A percentile compares a stretch with the other conserved stretches of the same genome.
Evolutionary conservation across 495 filamentous ascomycete genomes (phyloP).

Genomic region (Aspergillus campestris): DNA sequence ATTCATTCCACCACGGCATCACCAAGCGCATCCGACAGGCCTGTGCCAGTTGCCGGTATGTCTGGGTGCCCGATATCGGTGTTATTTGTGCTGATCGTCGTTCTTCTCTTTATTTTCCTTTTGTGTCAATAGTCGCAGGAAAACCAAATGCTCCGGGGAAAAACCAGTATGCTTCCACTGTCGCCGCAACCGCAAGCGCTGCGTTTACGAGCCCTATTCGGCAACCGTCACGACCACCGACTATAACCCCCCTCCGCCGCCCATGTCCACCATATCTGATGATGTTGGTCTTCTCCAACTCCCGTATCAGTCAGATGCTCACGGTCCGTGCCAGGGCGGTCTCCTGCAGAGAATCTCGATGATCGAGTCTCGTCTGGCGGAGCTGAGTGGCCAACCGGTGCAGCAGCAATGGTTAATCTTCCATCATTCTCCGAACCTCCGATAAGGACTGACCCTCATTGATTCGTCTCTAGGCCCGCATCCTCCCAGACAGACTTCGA

Average conservation of each 20-base stretch:
- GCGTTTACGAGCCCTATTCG: conserved; percentile 18
- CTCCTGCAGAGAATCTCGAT: conserved; percentile 13
- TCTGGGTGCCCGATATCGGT: background rate
- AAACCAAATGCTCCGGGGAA: conserved; percentile 26
- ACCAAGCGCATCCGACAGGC: conserved; percentile 23
- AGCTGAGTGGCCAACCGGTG: conserved; percentile 8
- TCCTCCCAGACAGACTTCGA: too few relatives aligned
- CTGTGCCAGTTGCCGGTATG: conserved; percentile 23
- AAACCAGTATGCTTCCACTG: conserved; percentile 21
- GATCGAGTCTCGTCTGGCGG: conserved; percentile 19
- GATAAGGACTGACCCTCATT: too few relatives aligned
- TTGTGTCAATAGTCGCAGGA: conserved; percentile 15
- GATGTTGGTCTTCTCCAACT: background rate
- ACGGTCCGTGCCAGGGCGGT: conserved; percentile 1
- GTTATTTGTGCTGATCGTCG: background rate
- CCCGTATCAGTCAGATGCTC: background rate
- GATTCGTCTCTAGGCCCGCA: background rate
- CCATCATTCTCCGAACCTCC: background rate
- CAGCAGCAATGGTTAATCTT: background rate
- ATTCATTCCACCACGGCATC: background rate
- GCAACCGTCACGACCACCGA: conserved; percentile 4
- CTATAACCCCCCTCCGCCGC: background rate
- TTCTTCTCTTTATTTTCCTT: background rate
- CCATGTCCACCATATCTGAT: background rate
- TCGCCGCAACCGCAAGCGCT: conserved; percentile 12